Percentiles rank a stretch among this genome's conserved stretches.
phyloP scores from a whole-genome alignment of 805 yeast genomes.

The Candida germanica region DNA sequence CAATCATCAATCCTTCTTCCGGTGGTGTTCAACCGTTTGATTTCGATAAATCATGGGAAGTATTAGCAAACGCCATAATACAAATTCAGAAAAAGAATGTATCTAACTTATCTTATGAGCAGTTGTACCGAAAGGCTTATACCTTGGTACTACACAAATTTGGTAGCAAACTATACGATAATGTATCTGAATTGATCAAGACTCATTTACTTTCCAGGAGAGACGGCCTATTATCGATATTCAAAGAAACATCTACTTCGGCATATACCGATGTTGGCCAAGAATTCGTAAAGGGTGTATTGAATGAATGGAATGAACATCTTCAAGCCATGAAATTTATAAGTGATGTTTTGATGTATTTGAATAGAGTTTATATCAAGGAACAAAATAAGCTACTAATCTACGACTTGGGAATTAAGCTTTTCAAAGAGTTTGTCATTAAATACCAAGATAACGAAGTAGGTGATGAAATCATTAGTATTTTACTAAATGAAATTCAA shows the following conservation, averaged over 20 bases:
- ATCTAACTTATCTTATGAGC: slow-evolving; percentile 74
- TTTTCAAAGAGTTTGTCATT: slow-evolving; percentile 62
- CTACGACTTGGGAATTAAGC: slow-evolving; percentile 69
- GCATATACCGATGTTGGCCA: slow-evolving; percentile 15
- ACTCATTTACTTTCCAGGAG: slow-evolving; percentile 38
- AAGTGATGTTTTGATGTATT: slow-evolving; percentile 80
- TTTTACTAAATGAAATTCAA: slow-evolving; percentile 54
- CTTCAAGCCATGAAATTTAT: slow-evolving; percentile 70
- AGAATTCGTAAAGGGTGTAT: slow-evolving; percentile 34
- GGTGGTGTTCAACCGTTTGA: slow-evolving; percentile 38
- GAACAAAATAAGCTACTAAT: slow-evolving; percentile 61
- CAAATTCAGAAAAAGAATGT: slow-evolving; percentile 74
- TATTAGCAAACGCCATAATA: slow-evolving; percentile 61
- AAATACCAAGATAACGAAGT: slow-evolving; percentile 46
- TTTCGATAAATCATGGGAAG: slow-evolving; percentile 65
- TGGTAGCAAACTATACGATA: slow-evolving; percentile 64
- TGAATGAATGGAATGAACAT: slow-evolving; percentile 67
- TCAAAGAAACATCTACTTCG: slow-evolving; percentile 6
- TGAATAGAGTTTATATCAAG: slow-evolving; percentile 80
- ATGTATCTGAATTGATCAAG: slow-evolving; percentile 49
- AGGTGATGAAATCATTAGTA: slow-evolving; percentile 47
- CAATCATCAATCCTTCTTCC: slow-evolving; percentile 18
- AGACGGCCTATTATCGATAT: slow-evolving; percentile 16
- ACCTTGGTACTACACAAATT: slow-evolving; percentile 66
- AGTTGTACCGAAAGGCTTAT: slow-evolving; percentile 76